These are phyloP conservation scores for Ettlia oleoabundans DNA, from an alignment of 139 green algal species.

Conservation along the genomic window DNA sequence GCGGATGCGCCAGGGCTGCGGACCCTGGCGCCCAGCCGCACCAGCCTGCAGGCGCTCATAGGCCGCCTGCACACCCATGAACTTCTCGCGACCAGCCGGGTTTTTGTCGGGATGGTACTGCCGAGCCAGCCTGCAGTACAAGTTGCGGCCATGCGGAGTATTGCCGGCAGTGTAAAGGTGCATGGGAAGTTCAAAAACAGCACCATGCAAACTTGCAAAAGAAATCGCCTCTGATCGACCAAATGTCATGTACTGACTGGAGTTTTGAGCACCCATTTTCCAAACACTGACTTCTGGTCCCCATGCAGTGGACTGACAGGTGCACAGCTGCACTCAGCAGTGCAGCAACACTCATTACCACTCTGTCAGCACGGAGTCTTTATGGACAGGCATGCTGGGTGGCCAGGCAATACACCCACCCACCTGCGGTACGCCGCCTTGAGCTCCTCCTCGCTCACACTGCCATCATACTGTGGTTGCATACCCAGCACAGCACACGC, in stretches of 20 bases:
- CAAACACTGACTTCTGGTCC: no score
- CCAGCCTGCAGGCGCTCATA: slow-evolving; percentile 90
- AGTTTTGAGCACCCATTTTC: no score
- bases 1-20: slow-evolving; percentile 83
- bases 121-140: slow-evolving; percentile 47
- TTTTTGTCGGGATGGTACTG: slow-evolving; percentile 97
- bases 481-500: slow-evolving; percentile 76
- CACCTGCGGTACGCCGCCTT: slow-evolving; percentile 86
- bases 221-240: no score
- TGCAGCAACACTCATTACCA: no score
- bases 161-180: background rate
- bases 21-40: slow-evolving; percentile 57
- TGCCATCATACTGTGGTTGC: slow-evolving; percentile 29
- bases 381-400: background rate
- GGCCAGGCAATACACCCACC: background rate
- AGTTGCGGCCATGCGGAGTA: background rate
- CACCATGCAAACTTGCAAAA: background rate
- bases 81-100: slow-evolving; percentile 82
- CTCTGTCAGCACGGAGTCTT: no score
- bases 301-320: no score
- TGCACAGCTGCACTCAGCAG: no score
- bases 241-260: no score
- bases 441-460: slow-evolving; percentile 74
- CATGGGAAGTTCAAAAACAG: background rate
- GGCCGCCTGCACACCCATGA: slow-evolving; percentile 83